Evolutionary conservation across 208 protist genomes (phyloP).

Genomic region (Naegleria lovaniensis): DNA sequence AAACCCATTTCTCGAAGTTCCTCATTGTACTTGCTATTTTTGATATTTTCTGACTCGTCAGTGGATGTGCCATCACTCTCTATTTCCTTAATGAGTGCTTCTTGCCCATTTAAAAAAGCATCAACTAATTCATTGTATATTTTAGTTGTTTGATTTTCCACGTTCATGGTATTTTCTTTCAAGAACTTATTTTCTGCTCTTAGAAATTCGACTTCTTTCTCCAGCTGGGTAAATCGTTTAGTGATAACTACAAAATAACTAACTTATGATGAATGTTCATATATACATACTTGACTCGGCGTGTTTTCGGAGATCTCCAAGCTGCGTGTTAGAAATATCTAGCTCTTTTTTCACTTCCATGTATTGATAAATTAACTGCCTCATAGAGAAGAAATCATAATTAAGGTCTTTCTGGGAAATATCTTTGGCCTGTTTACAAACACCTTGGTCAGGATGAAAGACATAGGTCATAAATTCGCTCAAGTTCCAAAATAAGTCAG

Average conservation of each 20-base stretch:
- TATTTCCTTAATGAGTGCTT: background rate
- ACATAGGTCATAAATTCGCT: background rate
- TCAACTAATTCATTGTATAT: background rate
- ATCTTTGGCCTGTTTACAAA: background rate
- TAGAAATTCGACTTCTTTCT: background rate
- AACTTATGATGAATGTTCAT: background rate
- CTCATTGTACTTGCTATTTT: background rate
- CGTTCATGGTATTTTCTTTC: background rate
- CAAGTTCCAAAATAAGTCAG: background rate
- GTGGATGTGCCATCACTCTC: background rate
- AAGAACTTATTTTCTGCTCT: background rate
- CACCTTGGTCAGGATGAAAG: background rate
- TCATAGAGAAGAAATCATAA: constrained; percentile 12
- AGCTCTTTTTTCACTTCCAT: background rate
- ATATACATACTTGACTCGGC: background rate
- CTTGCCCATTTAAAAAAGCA: background rate
- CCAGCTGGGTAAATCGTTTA: background rate
- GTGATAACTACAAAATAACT: background rate
- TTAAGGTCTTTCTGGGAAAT: background rate
- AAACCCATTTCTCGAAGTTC: background rate
- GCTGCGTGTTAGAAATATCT: background rate
- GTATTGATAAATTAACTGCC: background rate
- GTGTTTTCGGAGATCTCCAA: background rate
- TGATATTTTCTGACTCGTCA: background rate
- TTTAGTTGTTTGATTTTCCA: background rate